Evolutionary conservation across 148 eudicot species (phyloP).

Genomic region (Pharnaceum exiguum): DNA sequence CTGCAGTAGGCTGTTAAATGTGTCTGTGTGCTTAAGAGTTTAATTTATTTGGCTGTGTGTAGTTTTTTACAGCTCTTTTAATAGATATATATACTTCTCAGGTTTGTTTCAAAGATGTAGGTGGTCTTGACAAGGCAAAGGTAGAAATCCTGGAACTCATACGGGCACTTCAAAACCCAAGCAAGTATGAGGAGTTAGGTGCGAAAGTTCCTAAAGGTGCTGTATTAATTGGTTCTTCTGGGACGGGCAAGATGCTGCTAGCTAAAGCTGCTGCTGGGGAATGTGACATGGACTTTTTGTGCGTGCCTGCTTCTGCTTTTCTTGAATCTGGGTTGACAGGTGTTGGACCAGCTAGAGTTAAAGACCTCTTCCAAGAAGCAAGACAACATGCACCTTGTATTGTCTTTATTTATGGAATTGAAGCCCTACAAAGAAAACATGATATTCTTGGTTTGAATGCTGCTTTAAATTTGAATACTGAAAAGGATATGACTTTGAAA

Average conservation of each 20-base stretch:
- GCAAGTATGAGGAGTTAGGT: slow-evolving; percentile 60
- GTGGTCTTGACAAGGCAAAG: slow-evolving; percentile 71
- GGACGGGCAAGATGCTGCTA: slow-evolving; percentile 71
- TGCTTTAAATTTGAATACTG: slow-evolving; percentile 51
- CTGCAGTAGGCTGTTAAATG: too few species aligned
- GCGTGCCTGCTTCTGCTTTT: slow-evolving; percentile 68
- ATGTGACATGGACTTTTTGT: slow-evolving; percentile 58
- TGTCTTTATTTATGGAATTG: slow-evolving; percentile 71
- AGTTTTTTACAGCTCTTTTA: too few species aligned
- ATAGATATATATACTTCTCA: neutral
- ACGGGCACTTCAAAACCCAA: slow-evolving; percentile 54
- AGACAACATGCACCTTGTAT: slow-evolving; percentile 65
- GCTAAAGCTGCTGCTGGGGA: slow-evolving; percentile 77
- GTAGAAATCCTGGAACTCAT: slow-evolving; percentile 71
- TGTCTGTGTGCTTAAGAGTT: neutral
- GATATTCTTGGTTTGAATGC: slow-evolving; percentile 61
- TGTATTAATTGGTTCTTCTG: slow-evolving; percentile 74
- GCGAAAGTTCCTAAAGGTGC: slow-evolving; percentile 73
- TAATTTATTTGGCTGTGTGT: neutral
- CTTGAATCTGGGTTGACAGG: slow-evolving; percentile 81
- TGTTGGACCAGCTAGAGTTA: slow-evolving; percentile 65
- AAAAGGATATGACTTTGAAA: slow-evolving; percentile 33
- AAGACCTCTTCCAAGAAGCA: slow-evolving; percentile 63
- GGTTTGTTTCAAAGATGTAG: slow-evolving; percentile 67
- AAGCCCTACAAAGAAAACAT: slow-evolving; percentile 64